These are phyloP conservation scores for Penicillium macrosclerotiorum DNA, from an alignment of 495 filamentous ascomycete genomes.

Conservation along the genomic window DNA sequence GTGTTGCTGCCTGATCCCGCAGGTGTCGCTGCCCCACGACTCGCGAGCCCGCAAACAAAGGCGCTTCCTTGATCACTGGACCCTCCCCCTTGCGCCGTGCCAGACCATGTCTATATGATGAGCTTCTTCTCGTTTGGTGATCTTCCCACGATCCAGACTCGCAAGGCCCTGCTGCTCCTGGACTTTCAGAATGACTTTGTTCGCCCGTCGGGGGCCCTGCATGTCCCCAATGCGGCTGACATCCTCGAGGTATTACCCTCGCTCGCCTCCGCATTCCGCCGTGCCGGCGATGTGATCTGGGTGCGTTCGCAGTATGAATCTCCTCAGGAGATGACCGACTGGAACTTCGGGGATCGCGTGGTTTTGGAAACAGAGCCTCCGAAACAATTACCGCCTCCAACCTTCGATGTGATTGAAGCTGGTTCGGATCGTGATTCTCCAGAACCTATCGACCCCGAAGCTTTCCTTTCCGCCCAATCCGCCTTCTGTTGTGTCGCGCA, in stretches of 20 bases:
- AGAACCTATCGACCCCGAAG: conserved; percentile 52
- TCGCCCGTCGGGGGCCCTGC: conserved; percentile 63
- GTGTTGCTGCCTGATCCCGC: conserved; percentile 1
- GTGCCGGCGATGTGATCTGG: conserved; percentile 82
- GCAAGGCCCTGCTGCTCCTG: conserved; percentile 79
- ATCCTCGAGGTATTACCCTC: conserved; percentile 65
- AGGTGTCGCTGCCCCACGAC: conserved; percentile 16
- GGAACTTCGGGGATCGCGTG: conserved; percentile 39
- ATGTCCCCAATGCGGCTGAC: conserved; percentile 60
- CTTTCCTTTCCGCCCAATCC: conserved; percentile 55
- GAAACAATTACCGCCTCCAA: conserved; percentile 4
- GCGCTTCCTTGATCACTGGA: not conserved
- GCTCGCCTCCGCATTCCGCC: conserved; percentile 72
- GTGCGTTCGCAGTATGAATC: conserved; percentile 72
- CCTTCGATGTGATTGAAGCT: conserved; percentile 20
- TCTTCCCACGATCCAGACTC: conserved; percentile 59
- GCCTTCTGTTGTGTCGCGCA: conserved; percentile 59
- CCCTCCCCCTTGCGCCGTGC: not conserved
- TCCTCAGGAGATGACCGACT: conserved; percentile 51
- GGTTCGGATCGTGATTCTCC: conserved; percentile 23
- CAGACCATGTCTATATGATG: conserved; percentile 32
- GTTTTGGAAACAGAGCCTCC: conserved; percentile 29
- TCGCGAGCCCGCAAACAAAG: conserved; percentile 3
- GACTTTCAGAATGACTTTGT: conserved; percentile 95
- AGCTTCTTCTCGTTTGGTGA: conserved; percentile 37